Evolutionary conservation across 495 filamentous ascomycete species (phyloP), one percentile per base, ranked within the genome.

Genomic region (Monascus purpureus): DNA sequence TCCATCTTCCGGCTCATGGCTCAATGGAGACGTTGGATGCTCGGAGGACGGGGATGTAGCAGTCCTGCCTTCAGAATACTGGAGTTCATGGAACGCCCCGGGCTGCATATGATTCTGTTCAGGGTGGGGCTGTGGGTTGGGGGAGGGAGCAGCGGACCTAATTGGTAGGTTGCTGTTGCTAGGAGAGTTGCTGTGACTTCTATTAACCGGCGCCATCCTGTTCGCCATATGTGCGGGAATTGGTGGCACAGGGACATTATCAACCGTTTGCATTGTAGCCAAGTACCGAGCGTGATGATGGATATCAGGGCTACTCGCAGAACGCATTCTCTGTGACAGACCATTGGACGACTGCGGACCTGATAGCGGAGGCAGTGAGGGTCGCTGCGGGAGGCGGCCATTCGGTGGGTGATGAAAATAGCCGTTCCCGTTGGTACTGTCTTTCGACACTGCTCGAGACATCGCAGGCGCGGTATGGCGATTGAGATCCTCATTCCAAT

Each of bases 391-490:
- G 31, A 63, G 66, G 34, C 81, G 71, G 35, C 73, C 75, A 44
- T 73, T 83, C 31, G 72, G 47, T 11, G 46, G 43, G 8, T 50
- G 46, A 27, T 47, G 53, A 28, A 69, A 61, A 41, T 72, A 78
- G n/a, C 61, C 61, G 40, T 70, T 69, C 36, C 64, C 54, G 25
- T 48, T 76, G 14, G 70, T 59, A 1, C 81, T 83, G 40, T 93
- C 87, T 33, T 83, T 65, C 7, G 86, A 90, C 17, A 76, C 68
- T 12, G 70, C 78, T 23, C 87, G 74, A 23, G 77, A 77, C 62
- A 85, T 71, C 7, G 82, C 84, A 13, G 87, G 88, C 3, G 88
- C 85, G 2, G 90, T 93, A 43, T 82, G 87, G 23, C 83, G 76
- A 49, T 79, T 80, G 36, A 57, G 65, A 14, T 84, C 80, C 23